Conservation (phyloP, 2,329 filamentous ascomycete species). For the Xylariaceae sp. region DNA sequence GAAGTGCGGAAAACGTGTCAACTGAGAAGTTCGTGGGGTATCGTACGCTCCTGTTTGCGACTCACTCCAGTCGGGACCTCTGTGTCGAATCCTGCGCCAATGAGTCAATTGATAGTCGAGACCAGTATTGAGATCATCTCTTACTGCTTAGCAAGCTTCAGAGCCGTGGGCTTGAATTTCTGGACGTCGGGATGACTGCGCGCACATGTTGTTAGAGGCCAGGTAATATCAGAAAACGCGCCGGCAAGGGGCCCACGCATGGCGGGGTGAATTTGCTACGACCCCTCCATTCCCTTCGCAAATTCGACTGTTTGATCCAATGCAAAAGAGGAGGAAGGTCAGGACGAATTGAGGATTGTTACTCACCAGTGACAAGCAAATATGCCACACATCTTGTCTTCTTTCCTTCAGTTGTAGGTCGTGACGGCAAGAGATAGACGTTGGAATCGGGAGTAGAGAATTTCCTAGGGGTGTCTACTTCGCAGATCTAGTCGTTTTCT, state of each 20-base stretch:
- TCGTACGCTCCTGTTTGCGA: slow-evolving; percentile 33
- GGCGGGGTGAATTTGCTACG: slow-evolving; percentile 31
- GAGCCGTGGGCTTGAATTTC: slow-evolving; percentile 91
- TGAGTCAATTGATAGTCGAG: slow-evolving; percentile 36
- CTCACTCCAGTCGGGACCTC: slow-evolving; percentile 98
- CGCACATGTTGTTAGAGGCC: slow-evolving; percentile 13
- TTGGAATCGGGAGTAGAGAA: not conserved
- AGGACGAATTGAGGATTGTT: not conserved
- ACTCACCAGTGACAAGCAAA: slow-evolving; percentile 90
- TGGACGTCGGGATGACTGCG: slow-evolving; percentile 83
- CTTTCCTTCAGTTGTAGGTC: not conserved
- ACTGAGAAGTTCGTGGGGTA: slow-evolving; percentile 16
- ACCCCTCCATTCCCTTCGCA: slow-evolving; percentile 35
- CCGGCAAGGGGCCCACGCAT: slow-evolving; percentile 1
- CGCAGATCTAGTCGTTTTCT: no score
- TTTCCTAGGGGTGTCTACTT: not conserved
- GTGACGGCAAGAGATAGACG: not conserved
- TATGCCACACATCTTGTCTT: slow-evolving; percentile 82
- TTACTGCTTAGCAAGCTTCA: slow-evolving; percentile 92
- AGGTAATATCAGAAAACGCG: slow-evolving; percentile 12
- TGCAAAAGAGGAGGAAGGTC: slow-evolving; percentile 17
- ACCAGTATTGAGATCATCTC: slow-evolving; percentile 34
- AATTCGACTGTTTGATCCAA: slow-evolving; percentile 5
- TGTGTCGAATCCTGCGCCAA: slow-evolving; percentile 83
- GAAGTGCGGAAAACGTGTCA: slow-evolving; percentile 20